Evolutionary conservation across 768 basidiomycete species (phyloP), one percentile per base, ranked within the genome.

Genomic region (Amanita pallidorosea): DNA sequence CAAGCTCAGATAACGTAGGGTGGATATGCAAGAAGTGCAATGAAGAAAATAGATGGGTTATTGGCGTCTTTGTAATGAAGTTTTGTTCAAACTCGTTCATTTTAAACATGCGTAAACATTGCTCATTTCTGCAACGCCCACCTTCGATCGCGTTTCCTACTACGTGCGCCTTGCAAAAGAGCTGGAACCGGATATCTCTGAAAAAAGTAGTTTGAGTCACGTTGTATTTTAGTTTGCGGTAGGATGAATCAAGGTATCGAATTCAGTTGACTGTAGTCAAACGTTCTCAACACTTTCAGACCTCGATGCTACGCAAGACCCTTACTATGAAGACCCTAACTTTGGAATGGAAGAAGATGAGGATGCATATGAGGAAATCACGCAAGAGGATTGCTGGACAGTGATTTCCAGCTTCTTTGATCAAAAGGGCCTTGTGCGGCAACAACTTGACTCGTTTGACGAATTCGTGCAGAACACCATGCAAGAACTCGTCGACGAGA

Each of bases 381-480:
- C 88, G 0, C 90, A 91, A 60, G 90, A 93, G 65, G 90, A 92
- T 61, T 92, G 91, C 65, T 95, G 91, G 91, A 82, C 85, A 36
- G 85, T 99, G 63, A 97, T 98, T 60, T 86, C 89, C 55, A 84
- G 89, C 60, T 99, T 95, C 72, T 98, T 99, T 66, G 85, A 91
- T 55, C 88, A 92, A 65, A 96, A 95, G 66, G 95, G 95, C 68
- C 85, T 99, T 54, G 96, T 98, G 48, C 81, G 91, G 44, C 96
- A 99, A 64, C 96, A 99, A 65, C 81, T 98, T 49, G 93, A 95
- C 70, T 94, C 90, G 9, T 99, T 95, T 67, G 93, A 99, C 64
- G 95, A 98, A 69, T 99, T 98, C 61, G 90, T 99, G 31, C 92
- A 97, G 63, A 97, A 97, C 59, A 97, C 93, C 12, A 96, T 99